Base-by-base conservation (phyloP, 225 moss, liverwort and hornwort genomes). In the Bryoerythrophyllum caledonicum region DNA sequence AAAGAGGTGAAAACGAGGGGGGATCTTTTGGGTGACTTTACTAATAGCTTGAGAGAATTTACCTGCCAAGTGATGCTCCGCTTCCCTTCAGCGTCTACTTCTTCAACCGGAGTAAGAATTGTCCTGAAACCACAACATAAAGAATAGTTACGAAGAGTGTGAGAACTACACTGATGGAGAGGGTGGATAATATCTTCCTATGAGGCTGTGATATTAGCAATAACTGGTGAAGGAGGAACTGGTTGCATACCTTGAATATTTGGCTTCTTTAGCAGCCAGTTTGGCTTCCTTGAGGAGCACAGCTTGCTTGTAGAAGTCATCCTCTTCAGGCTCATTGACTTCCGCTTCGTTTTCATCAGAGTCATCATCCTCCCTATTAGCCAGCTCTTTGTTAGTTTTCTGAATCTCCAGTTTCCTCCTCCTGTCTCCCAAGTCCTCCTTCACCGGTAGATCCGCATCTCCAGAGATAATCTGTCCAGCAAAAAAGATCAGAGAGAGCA, bases 401-500 rank as follows among this genome's bases (percentile, higher is more conserved):
- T 86, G 84, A 65, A 92, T 89, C 58, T 95, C 97, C 24, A 76
- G 89, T 71, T 89, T 99, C 76, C 94, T 89, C 63, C 97, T 86
- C 60, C 95, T 90, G 44, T 95, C 97, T 77, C 95, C 97, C 68
- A 99, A 83, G 58, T 93, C 95, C 65, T 91, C 97, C 82, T 80
- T 89, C 19, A 82, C 76, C 8, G 95, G 95, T 71, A 99, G 68
- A 84, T 99, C 91, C 20, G 95, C 86, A 86, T 99, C 97, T 76
- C 97, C 97, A 71, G 97, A 95, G 71, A 87, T 57, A 46, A 86
- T 78, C 94, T 94, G 85, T 55, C 54, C 68, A 73, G 26, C 61
- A 75, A 14, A 4, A 67, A 52, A 67, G 9, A 64, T 71, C 19
- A 58, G 21, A 28, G 8, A 58, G 30, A 48, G 23, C 8, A 52